phyloP scores from a whole-genome alignment of 2,329 filamentous ascomycete species.

The Penicillium rolfsii region DNA sequence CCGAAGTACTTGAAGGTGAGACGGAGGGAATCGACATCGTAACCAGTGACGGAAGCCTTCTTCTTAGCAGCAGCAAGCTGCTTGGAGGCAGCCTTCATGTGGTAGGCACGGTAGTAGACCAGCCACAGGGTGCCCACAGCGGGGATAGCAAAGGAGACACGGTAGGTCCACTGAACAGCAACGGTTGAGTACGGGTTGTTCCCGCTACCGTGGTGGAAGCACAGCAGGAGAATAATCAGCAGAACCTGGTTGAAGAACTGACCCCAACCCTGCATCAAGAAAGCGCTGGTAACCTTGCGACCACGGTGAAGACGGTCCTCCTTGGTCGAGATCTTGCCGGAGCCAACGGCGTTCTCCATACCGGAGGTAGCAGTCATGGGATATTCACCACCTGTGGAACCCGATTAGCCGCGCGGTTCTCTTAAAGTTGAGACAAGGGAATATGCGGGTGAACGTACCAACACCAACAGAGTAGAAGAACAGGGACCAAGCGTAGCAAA shows the following conservation, averaged over 20 bases:
- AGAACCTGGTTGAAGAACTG: slow-evolving; percentile 93
- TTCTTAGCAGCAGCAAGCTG: slow-evolving; percentile 82
- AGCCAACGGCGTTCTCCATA: slow-evolving; percentile 86
- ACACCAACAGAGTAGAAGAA: slow-evolving; percentile 81
- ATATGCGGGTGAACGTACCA: slow-evolving; percentile 28
- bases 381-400: slow-evolving; percentile 80
- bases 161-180: slow-evolving; percentile 88
- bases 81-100: slow-evolving; percentile 87
- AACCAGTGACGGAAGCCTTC: slow-evolving; percentile 84
- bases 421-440: background rate
- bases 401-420: slow-evolving; percentile 2
- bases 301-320: slow-evolving; percentile 95
- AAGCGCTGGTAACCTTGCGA: slow-evolving; percentile 91
- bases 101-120: slow-evolving; percentile 92
- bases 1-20: slow-evolving; percentile 83
- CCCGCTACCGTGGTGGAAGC: slow-evolving; percentile 81
- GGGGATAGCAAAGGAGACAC: slow-evolving; percentile 87
- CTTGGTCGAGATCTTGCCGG: slow-evolving; percentile 83
- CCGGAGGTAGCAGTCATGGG: slow-evolving; percentile 95
- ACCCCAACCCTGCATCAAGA: slow-evolving; percentile 98
- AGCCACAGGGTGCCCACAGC: slow-evolving; percentile 91
- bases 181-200: slow-evolving; percentile 75
- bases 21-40: slow-evolving; percentile 81
- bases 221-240: slow-evolving; percentile 81
- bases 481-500: slow-evolving; percentile 92